Conservation (phyloP, 2,329 filamentous ascomycete species). For the Fusarium coffeatum region DNA sequence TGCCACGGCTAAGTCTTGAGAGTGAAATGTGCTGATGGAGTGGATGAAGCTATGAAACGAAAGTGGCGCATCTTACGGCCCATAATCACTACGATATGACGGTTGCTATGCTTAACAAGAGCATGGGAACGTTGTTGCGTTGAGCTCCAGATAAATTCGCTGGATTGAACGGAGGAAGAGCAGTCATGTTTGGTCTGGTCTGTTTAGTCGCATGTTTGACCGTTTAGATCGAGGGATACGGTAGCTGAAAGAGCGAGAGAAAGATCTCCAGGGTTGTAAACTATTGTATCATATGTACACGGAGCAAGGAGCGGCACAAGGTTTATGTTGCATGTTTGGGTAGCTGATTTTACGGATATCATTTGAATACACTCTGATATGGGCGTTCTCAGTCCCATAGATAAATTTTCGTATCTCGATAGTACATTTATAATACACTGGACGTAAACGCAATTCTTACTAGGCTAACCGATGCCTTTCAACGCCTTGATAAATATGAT, state of each 20-base stretch:
- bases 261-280: not conserved
- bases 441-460: slow-evolving; percentile 16
- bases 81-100: slow-evolving; percentile 76
- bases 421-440: slow-evolving; percentile 38
- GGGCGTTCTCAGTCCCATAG: slow-evolving; percentile 5
- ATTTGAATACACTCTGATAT: slow-evolving; percentile 35
- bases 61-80: slow-evolving; percentile 46
- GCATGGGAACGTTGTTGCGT: slow-evolving; percentile 73
- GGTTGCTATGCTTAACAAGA: slow-evolving; percentile 78
- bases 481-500: slow-evolving; percentile 39
- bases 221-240: not conserved
- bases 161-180: not conserved
- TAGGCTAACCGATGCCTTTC: slow-evolving; percentile 27
- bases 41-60: slow-evolving; percentile 31
- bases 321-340: not conserved
- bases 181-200: not conserved
- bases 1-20: not conserved
- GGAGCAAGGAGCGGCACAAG: not conserved
- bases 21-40: slow-evolving; percentile 7
- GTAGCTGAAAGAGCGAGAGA: too few species aligned
- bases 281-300: slow-evolving; percentile 19
- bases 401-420: slow-evolving; percentile 6
- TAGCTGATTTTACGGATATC: not conserved
- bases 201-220: not conserved
- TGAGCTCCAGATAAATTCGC: slow-evolving; percentile 19